Evolutionary conservation across 202 grass and related monocot species (phyloP), one percentile per base, ranked within the genome.

Genomic region (Alloteropsis angusta): DNA sequence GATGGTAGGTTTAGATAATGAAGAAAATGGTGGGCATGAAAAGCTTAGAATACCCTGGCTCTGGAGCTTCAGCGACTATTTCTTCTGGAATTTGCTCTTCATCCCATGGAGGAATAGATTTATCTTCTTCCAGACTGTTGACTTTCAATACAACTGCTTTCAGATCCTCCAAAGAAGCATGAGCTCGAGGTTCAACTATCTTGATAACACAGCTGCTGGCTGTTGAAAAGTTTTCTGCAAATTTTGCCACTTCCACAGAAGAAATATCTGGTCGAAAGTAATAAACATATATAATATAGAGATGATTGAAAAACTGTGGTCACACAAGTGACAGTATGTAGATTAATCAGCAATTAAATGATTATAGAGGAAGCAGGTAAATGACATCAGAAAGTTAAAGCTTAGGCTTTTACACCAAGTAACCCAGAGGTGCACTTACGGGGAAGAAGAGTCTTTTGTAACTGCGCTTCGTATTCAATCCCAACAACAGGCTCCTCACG

Each of bases 401-500:
- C 15, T 44, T 70, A 59, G 26, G 19, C 10, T 80, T 39, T 54
- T n/a, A 46, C 18, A 70, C 53, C 65, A 80, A 55, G 38, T 48
- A 79, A 46, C 60, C 79, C 0, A 42, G 9, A 35, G 41, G 14
- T 59, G 9, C 80, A 84, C 92, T 93, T 92, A 98, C 96, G 14
- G 42, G 96, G 96, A 75, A 98, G 89, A 73, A 98, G 96, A 82
- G 89, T 93, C 77, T 98, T 98, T 81, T 98, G 96, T 77, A 98
- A 85, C 55, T 90, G 92, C 68, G 96, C 89, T 95, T 98, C 96
- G 68, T 95, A 98, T 75, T 98, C 96, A 67, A 98, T 92, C 23
- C 89, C 92, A 36, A 98, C 83, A 93, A 98, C 84, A 69, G 96
- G 96, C 73, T 98, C 96, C 47, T 89, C 87, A 16, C 55, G 85